phyloP scores from a whole-genome alignment of 225 moss, liverwort and hornwort genomes.

The Straminergon stramineum region DNA sequence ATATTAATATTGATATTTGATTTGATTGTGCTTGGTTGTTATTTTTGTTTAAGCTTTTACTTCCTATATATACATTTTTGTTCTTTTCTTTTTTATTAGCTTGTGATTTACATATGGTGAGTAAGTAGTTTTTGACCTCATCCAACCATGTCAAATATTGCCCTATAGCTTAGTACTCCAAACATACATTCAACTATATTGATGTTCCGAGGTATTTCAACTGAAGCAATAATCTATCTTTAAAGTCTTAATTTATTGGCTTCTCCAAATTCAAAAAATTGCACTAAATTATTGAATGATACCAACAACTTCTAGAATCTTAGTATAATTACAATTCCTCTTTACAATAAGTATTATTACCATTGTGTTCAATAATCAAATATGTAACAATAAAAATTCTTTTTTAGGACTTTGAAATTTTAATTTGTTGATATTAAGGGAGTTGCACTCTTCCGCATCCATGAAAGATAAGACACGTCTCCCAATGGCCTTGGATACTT shows the following conservation, averaged over 20 bases:
- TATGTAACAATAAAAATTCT: background rate
- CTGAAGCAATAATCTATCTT: background rate
- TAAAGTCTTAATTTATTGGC: background rate
- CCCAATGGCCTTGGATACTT: slow-evolving; percentile 31
- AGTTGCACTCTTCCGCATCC: slow-evolving; percentile 1
- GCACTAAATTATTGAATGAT: background rate
- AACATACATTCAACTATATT: background rate
- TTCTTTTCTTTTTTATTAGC: background rate
- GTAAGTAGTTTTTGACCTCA: background rate
- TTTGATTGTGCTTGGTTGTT: background rate
- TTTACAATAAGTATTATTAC: background rate
- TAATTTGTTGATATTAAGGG: background rate
- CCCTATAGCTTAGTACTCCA: fast-evolving
- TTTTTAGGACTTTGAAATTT: background rate
- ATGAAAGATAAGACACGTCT: slow-evolving; percentile 28
- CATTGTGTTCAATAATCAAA: background rate
- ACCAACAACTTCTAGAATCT: background rate
- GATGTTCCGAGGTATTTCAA: no score
- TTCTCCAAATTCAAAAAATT: background rate
- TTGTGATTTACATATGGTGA: no score
- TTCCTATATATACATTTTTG: background rate
- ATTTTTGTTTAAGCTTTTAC: no score
- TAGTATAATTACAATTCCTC: background rate
- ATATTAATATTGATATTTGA: background rate
- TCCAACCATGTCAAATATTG: background rate